Base-by-base conservation (phyloP, 1,284 basidiomycete genomes). In the Lentinula novae-zelandiae region DNA sequence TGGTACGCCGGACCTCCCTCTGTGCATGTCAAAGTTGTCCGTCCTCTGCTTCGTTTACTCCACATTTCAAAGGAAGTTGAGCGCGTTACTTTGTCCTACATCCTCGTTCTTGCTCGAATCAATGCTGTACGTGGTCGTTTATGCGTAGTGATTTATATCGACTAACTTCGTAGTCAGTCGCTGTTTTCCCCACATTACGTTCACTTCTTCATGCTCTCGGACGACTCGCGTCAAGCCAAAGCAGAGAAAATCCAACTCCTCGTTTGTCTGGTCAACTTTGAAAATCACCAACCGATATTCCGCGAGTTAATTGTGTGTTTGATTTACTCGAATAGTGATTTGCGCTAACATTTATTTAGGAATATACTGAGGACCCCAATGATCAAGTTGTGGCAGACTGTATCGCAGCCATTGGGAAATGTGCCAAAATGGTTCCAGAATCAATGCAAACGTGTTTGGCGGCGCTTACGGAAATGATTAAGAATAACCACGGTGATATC, bases 301-400 rank as follows among this genome's bases (percentile, higher is more conserved):
- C 79, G 86, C 34, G 95, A 98, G 71, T 87, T 96, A 66, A 86
- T 90, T 67, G 93, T 95, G 57, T 62, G 88, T 74, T 31, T 20
- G 40, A 27, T 27, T 20, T 51, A 17, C 53, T 53, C n/a, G 60
- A 20, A 34, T 9, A 31, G 20, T 15, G 0, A 15, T 31, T 13
- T 33, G 49, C 17, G 7, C 67, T 53, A 34, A 27, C 2, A 8
- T 42, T n/a, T 44, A 10, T 54, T 22, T 64, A 95, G 92, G 86
- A 92, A 64, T 95, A 90, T 68, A 81, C 87, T 1, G 85, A 90
- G 15, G 89, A 93, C 68, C 75, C 82, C 0, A 84, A 93, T 58
- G 88, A 92, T 65, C 67, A 69, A 1, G 82, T 95, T 0, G 89
- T 92, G 0, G 79, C 82, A 15, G 85, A 85, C 48, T 84, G 93